Evolutionary conservation across 1,139 yeast genomes (phyloP), one percentile per base, ranked within the genome.

Genomic region (Scheffersomyces cryptocercus): DNA sequence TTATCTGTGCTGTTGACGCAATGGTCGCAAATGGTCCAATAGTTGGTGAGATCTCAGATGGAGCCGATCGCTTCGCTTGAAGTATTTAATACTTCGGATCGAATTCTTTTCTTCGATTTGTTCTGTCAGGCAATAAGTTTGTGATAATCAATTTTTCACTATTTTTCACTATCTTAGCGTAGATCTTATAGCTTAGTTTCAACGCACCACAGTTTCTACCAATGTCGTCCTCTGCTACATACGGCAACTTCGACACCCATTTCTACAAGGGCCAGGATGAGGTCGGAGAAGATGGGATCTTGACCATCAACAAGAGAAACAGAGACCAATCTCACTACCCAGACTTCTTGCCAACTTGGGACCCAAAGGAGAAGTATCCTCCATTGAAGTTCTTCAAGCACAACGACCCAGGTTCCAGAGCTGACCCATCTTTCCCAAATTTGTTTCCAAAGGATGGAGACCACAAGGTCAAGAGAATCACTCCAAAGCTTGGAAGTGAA

Each of bases 401-500:
- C 53, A 59, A 64, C 16, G 88, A 82, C 50, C 79, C 81, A 31
- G 88, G 83, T 3, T 58, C 67, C 30, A 67, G 70, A 47, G 89
- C 85, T 9, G 86, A 83, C 54, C 75, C 79, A n/a, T 56, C 65
- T 1, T 73, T 79, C 48, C 71, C 75, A 34, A 75, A 74, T 51
- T 70, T 85, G 48, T 74, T 82, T 49, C 73, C 77, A 9, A 58
- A 62, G 37, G 60, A 49, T 38, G 64, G 62, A n/a, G 69, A 64
- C 7, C 24, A 31, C 12, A 66, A 61, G 30, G 53, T 62, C 28
- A 71, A 68, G 53, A 63, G 63, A 33, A 56, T 82, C 48, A 75
- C 86, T 5, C 91, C 90, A 39, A 82, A 81, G 60, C 67, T 85
- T 43, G 91, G 91, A 12, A 71, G 85, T 26, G 88, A 81, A 58